These are phyloP conservation scores for Lichtheimia ornata DNA, from an alignment of 371 early-diverging fungal genomes.

Conservation along the genomic window DNA sequence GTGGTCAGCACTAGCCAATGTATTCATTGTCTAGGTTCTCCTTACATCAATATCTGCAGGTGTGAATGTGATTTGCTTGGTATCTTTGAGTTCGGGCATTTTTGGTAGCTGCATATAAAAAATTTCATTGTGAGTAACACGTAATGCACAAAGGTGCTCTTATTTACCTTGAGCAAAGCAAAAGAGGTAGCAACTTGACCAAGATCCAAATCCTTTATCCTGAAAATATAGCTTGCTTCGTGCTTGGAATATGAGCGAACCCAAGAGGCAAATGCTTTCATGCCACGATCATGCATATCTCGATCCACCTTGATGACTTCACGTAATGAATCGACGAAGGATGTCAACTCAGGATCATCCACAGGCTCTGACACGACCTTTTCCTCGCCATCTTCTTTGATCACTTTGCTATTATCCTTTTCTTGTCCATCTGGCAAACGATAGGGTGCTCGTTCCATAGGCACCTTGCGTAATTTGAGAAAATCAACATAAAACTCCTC, in stretches of 20 bases:
- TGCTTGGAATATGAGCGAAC: conserved; percentile 90
- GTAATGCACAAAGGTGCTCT: background rate
- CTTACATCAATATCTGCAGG: conserved; percentile 54
- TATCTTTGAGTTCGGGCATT: conserved; percentile 88
- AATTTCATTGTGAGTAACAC: background rate
- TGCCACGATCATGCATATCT: conserved; percentile 72
- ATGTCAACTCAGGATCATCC: conserved; percentile 47
- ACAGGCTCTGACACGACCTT: conserved; percentile 41
- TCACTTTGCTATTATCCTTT: conserved; percentile 20
- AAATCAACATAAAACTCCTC: conserved; percentile 92
- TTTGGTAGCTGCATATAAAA: conserved; percentile 64
- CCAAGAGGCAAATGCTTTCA: conserved; percentile 90
- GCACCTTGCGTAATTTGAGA: conserved; percentile 85
- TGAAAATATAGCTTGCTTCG: conserved; percentile 90
- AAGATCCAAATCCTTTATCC: conserved; percentile 81
- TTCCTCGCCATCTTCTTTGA: conserved; percentile 24
- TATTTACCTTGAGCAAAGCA: conserved; percentile 64
- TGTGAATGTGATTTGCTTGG: conserved; percentile 49
- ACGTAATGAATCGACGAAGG: conserved; percentile 53
- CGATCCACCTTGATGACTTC: conserved; percentile 67
- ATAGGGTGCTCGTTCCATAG: conserved; percentile 58
- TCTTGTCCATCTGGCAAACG: conserved; percentile 26
- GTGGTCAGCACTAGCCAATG: background rate
- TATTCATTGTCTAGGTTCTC: conserved; percentile 5
- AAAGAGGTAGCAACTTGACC: conserved; percentile 73